Evolutionary conservation across 1,284 basidiomycete species (phyloP), one percentile per base, ranked within the genome.

Genomic region (Moesziomyces parantarcticus): DNA sequence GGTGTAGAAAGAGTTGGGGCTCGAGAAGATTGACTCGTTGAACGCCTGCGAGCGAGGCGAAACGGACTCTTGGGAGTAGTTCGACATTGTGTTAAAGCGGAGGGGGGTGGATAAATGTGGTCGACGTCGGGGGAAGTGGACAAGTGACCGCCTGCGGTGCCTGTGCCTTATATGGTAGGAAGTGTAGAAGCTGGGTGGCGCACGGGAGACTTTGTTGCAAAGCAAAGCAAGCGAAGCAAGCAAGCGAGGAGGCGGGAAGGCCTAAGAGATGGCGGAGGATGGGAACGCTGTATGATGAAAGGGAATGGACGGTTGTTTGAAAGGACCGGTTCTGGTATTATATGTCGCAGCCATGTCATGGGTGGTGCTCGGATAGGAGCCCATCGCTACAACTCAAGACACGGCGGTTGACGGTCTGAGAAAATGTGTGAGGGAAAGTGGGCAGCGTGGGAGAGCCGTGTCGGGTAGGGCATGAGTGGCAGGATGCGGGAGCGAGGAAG

Each of bases 11-110:
- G 67, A 70, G 42, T 60, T 52, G 42, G 67, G 67, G 42, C 67
- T 70, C 6, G 59, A 57, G 49, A 59, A 59, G 34, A 14, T 47
- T 36, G 67, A 70, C 41, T 64, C 60, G 57, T 44, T 70, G 60
- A 45, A 58, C 26, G 47, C 49, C 48, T 52, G 57, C 41, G 60
- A 59, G 32, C 67, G 67, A 26, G 67, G 67, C 47, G 66, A 69
- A 21, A 56, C 49, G n/a, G 59, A 59, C 48, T 63, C 60, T 49
- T 62, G 52, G n/a, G 66, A 36, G 52, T 55, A 69, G 59, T 40
- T 53, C 45, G 64, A 65, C 56, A 65, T 65, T 29, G 47, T 58
- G 34, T 26, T 18, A 26, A 20, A 41, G 18, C 40, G n/a, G n/a
- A n/a, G 29, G 10, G 40, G 40, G 5, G 32, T 23, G n/a, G 18